Conservation (phyloP, 1,139 yeast species). For the Candida anutae region DNA sequence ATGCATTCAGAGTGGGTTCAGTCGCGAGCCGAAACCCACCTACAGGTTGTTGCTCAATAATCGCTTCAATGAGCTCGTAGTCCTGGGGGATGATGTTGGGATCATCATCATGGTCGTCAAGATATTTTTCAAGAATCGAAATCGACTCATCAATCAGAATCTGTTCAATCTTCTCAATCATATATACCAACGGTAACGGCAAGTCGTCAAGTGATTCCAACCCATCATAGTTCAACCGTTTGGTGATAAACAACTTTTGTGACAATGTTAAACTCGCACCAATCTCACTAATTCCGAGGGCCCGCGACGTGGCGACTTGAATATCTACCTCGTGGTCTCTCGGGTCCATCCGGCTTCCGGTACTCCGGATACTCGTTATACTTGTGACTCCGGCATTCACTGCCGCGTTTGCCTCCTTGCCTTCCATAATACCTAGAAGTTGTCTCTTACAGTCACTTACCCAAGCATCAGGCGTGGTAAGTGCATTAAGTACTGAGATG, state of each 20-base stretch:
- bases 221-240: slow-evolving; percentile 20
- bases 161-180: slow-evolving; percentile 15
- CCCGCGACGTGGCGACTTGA: slow-evolving; percentile 9
- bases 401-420: too few species aligned
- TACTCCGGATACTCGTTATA: too few species aligned
- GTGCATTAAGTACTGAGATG: too few species aligned
- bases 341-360: slow-evolving; percentile 7
- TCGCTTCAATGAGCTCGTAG: slow-evolving; percentile 9
- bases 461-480: too few species aligned
- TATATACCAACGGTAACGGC: slow-evolving; percentile 18
- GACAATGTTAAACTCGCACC: slow-evolving; percentile 18
- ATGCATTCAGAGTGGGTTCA: too few species aligned
- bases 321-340: slow-evolving; percentile 10
- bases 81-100: slow-evolving; percentile 15
- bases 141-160: slow-evolving; percentile 11
- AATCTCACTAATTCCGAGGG: slow-evolving; percentile 18
- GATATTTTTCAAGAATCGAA: slow-evolving; percentile 11
- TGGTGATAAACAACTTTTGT: slow-evolving; percentile 20
- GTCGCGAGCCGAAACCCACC: too few species aligned
- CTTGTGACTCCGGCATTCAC: too few species aligned
- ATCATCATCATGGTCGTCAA: slow-evolving; percentile 15
- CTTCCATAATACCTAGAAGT: too few species aligned
- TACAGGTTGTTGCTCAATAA: too few species aligned
- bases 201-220: slow-evolving; percentile 21
- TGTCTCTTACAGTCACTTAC: too few species aligned